Evolutionary conservation across 2,329 filamentous ascomycete genomes (phyloP).

Genomic region (Apiospora kogelbergensis): DNA sequence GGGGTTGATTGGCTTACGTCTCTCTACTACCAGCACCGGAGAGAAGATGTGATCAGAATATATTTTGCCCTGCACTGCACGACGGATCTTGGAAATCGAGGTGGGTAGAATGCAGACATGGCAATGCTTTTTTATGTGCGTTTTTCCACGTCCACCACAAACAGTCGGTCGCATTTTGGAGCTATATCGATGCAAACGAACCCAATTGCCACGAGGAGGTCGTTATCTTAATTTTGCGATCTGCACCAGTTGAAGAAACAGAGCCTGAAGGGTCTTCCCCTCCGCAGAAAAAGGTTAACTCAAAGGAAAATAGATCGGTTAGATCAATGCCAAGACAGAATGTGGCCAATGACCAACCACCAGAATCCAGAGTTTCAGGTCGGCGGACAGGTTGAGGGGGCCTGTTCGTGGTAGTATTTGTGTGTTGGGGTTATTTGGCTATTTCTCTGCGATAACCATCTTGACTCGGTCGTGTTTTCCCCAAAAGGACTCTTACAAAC

Average conservation of each 20-base stretch:
- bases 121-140: not conserved
- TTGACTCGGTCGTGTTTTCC: not conserved
- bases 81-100: not conserved
- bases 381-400: not conserved
- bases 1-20: not conserved
- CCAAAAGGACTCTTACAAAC: not conserved
- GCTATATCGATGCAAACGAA: not conserved
- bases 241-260: not conserved
- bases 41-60: not conserved
- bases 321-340: not conserved
- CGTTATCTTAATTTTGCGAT: not conserved
- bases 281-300: constrained; percentile 1
- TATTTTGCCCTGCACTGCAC: not conserved
- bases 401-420: not conserved
- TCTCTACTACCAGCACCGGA: not conserved
- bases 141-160: not conserved
- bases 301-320: not conserved
- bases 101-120: not conserved
- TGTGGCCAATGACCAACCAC: not conserved
- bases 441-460: not conserved
- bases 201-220: not conserved
- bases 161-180: not conserved
- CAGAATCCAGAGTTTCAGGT: not conserved
- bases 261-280: not conserved
- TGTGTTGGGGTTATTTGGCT: not conserved